Base-by-base conservation (phyloP, 2,329 filamentous ascomycete genomes). In the Chaetomiaceae sp. region DNA sequence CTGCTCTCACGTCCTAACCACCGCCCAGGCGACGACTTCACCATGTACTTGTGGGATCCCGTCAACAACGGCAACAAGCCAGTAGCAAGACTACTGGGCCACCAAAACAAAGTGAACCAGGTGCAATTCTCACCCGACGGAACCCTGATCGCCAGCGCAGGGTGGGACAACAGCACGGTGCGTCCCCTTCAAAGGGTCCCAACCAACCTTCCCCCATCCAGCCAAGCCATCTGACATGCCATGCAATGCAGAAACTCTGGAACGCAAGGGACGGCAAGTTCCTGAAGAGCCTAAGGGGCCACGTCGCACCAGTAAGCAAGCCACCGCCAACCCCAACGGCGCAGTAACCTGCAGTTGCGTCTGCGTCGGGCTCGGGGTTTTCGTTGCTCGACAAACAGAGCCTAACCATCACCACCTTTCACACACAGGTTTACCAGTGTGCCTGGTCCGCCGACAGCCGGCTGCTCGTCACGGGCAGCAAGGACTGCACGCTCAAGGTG, bases 21-120 rank as follows among this genome's bases (percentile, higher is more conserved):
- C 7, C 5, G 3, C 6, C 14, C 26, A 57, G 55, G 55, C 55
- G 93, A 97, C 62, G 93, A 98, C 65, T 95, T 90, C 65, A 95
- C 90, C 6, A 91, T 98, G 78, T 95, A 89, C 63, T 76, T 98
- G 7, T 98, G 91, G 91, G 87, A 94, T 50, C 90, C 90, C 0
- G 74, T 82, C 9, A 75, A 73, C 35, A 67, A 76, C 49, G 83
- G 84, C 4, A 86, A 75, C 7, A 96, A 97, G 64, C 90, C 91
- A 1, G 72, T 97, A 3, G 85, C 87, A n/a, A 76, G 89, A 27
- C 78, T 97, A 68, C 68, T 88, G n/a, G 93, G 93, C 2, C 93
- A 98, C 61, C 88, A 96, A 64, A 97, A 97, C 68, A 87, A 91
- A 62, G 90, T 97, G 56, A 96, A 97, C 65, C 87, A 96, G 62